Percentiles rank a stretch among this genome's conserved stretches.
phyloP scores from a whole-genome alignment of 805 yeast species.

The Starmerella cellae region DNA sequence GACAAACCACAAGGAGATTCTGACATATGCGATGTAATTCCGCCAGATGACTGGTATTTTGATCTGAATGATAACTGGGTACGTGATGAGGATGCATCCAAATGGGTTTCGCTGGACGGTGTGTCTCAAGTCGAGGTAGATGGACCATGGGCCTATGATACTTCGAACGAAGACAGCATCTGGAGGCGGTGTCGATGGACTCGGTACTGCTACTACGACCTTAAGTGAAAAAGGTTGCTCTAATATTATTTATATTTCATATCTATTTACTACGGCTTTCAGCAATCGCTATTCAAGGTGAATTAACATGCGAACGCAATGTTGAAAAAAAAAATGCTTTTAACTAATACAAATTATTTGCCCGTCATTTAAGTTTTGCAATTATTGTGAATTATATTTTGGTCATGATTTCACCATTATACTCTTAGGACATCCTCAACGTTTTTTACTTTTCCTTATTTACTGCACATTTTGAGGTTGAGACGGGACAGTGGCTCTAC shows the following conservation, averaged over 20 bases:
- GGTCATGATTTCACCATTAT: too few species aligned
- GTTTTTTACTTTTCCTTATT: not conserved
- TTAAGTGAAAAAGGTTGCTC: not conserved
- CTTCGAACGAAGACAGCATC: slow-evolving; percentile 19
- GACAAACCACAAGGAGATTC: slow-evolving; percentile 55
- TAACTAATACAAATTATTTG: too few species aligned
- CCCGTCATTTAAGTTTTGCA: too few species aligned
- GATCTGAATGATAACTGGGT: slow-evolving; percentile 50
- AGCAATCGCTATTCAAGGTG: too few species aligned
- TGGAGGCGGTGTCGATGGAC: slow-evolving; percentile 33
- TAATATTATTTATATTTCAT: not conserved
- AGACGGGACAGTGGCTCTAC: not conserved
- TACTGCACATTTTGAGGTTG: not conserved
- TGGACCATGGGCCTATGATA: slow-evolving; percentile 31
- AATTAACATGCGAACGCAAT: too few species aligned
- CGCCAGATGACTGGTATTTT: slow-evolving; percentile 68
- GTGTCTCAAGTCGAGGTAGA: slow-evolving; percentile 24
- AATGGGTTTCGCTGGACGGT: slow-evolving; percentile 40
- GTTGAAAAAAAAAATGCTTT: too few species aligned
- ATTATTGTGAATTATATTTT: too few species aligned
- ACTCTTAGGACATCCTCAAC: too few species aligned
- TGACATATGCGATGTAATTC: slow-evolving; percentile 40
- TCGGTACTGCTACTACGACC: slow-evolving; percentile 24
- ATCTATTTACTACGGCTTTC: too few species aligned
- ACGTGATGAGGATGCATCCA: slow-evolving; percentile 40